Evolutionary conservation across 2,329 filamentous ascomycete genomes (phyloP), one percentile per base, ranked within the genome.

Genomic region (Periglandula ipomoeae): DNA sequence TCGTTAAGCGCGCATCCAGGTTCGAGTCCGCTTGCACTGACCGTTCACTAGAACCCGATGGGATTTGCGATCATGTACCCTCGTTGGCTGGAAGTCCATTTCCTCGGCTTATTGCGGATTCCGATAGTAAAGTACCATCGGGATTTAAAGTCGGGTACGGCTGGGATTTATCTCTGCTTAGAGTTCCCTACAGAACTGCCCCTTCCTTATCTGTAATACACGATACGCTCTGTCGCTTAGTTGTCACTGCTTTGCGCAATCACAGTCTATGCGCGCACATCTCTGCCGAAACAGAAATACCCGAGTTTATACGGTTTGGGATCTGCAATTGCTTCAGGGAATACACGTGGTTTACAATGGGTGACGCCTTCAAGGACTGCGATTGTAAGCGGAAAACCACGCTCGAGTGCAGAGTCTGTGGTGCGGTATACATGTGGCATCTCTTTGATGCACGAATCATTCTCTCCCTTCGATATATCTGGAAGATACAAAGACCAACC

Each of bases 391-490:
- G 27, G n/a, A 13, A 30, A 43, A 37, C 2, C 4, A 24, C 13
- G 1, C 32, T 48, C 2, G 30, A 48, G 11, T 48, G 46, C 19
- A 27, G 46, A 10, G 30, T 48, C 23, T 48, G 46, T 24, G 46
- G 39, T 48, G 46, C 46, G 11, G 17, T 44, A 11, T 48, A 38
- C 32, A 39, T 44, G 26, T 48, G 39, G 32, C 17, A 2, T 4
- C 17, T 10, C 15, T 6, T 38, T 10, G 5, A 1, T 0, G 23
- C 5, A 1, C 15, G 15, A 15, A 19, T 48, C 3, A 27, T 30
- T 23, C 1, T 48, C 22, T 44, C 40, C 6, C 22, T 44, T 6
- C 46, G 46, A 3, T 39, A 44, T 20, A 1, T 22, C 19, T 39
- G 46, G 40, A 0, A 5, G 6, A n/a, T 48, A 13, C 13, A 43